These are phyloP conservation scores for Amoeboaphelidium occidentale DNA, from an alignment of 371 early-diverging fungal species.

Conservation along the genomic window DNA sequence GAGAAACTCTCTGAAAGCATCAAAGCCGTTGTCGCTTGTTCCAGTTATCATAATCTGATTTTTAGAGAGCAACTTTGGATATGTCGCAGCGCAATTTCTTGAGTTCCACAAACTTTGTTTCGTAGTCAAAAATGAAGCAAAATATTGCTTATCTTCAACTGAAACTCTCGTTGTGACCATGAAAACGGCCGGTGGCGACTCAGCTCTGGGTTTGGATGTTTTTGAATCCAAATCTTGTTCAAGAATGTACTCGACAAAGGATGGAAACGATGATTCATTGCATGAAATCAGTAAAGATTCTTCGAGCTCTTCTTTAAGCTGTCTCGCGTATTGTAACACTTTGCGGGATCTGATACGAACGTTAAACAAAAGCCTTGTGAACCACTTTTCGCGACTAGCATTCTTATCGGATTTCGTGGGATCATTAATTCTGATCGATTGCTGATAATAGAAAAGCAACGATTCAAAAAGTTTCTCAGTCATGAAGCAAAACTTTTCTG, in stretches of 20 bases:
- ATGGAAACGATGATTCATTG: neutral
- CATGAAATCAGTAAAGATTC: conserved; percentile 14
- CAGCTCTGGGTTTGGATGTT: conserved; percentile 26
- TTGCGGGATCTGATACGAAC: conserved; percentile 37
- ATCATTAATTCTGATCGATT: neutral
- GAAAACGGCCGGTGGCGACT: conserved; percentile 33
- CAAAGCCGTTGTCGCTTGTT: no score
- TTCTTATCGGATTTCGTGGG: neutral
- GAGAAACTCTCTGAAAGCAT: conserved; percentile 1
- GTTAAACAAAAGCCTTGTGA: conserved; percentile 30
- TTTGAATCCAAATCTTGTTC: conserved; percentile 21
- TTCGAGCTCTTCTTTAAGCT: conserved; percentile 35
- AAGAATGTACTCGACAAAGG: conserved; percentile 31
- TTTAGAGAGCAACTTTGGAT: no score
- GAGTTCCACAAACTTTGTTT: conserved; percentile 2
- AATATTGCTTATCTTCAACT: conserved; percentile 29
- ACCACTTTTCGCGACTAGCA: conserved; percentile 12
- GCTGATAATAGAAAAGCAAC: conserved; percentile 13
- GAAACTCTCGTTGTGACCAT: conserved; percentile 34
- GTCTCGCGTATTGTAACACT: conserved; percentile 30
- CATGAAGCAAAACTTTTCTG: conserved; percentile 1
- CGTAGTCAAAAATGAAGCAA: conserved; percentile 7
- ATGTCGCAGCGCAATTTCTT: no score
- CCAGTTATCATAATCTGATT: no score
- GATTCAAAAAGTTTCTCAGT: conserved; percentile 19